Conservation (phyloP, 2,329 filamentous ascomycete species). For the Venturiaceae sp. region DNA sequence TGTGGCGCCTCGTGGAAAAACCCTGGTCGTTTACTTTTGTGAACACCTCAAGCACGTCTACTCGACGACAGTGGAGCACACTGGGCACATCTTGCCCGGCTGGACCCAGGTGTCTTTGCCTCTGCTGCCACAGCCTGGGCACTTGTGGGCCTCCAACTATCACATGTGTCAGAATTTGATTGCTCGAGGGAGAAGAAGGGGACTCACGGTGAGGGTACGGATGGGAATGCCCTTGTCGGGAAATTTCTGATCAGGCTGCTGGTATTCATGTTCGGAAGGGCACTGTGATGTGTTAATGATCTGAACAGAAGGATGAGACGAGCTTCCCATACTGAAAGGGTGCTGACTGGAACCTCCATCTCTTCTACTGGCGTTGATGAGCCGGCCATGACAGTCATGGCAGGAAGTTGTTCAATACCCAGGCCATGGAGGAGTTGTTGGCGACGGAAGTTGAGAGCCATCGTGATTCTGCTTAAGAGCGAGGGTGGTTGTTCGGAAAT, state of each 20-base stretch:
- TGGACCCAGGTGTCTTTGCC: constrained; percentile 1
- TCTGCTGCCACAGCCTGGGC: neutral
- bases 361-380: neutral
- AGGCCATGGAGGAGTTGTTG: neutral
- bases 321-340: neutral
- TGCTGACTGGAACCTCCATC: neutral
- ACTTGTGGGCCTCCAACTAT: constrained; percentile 3
- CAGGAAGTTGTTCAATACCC: constrained; percentile 1
- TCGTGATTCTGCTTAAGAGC: neutral
- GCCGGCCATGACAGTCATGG: neutral
- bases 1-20: neutral
- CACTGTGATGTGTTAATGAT: neutral
- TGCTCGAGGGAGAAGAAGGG: neutral
- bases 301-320: neutral
- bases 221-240: neutral
- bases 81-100: constrained; percentile 3
- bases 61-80: neutral
- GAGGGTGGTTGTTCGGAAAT: neutral
- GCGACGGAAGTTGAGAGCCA: constrained; percentile 1
- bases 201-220: neutral
- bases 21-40: neutral
- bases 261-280: neutral
- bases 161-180: neutral
- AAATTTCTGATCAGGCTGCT: neutral
- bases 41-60: neutral